Base-by-base conservation (phyloP, 2,329 filamentous ascomycete species). In the Cryoendolithus antarcticus region DNA sequence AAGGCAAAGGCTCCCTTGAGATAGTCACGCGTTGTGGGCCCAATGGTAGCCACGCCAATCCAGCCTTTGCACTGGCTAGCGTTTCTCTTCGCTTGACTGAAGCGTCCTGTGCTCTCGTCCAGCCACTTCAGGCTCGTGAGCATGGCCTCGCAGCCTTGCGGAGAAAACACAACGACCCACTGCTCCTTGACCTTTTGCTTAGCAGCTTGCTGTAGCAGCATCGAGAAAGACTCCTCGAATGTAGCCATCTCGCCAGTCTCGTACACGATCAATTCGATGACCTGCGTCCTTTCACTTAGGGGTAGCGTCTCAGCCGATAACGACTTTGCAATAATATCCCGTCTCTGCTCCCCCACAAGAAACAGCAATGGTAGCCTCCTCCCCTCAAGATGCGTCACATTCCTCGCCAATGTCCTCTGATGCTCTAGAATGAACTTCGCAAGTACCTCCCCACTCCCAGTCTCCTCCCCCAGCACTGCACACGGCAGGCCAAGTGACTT, bases 31-130 rank as follows among this genome's bases (percentile, higher is more conserved):
- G 91, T 98, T 11, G 91, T 98, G 9, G 91, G 89, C 1, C 91
- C 91, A 60, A 98, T 98, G 0, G 88, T 93, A 9, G 81, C 85
- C 44, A 96, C 68, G 45, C 74, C 77, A 1, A 77, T 80, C 10
- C 88, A 95, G 15, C 89, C 94, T 10, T 88, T 86, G 1, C 91
- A 89, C 59, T 95, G 95, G 1, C 86, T 88, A 10, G 80, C 82
- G 45, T 95, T 69, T 48, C 74, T 77, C 1, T 76, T 79, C 9
- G 39, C 41, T 40, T 46, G 37, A 44, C 52, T 57, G 33, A 56
- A 56, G 34, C 54, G 62, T 5, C 62, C 63, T 11, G 59, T 59
- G 6, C 56, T 45, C 30, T 52, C 45, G 32, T 68, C 62, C 32
- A 72, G 51, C 41, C 71, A 60, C 3, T 57, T 62, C 38, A 79